phyloP scores from a whole-genome alignment of 2,329 filamentous ascomycete species.

The Neophaeococcomyces aloes region DNA sequence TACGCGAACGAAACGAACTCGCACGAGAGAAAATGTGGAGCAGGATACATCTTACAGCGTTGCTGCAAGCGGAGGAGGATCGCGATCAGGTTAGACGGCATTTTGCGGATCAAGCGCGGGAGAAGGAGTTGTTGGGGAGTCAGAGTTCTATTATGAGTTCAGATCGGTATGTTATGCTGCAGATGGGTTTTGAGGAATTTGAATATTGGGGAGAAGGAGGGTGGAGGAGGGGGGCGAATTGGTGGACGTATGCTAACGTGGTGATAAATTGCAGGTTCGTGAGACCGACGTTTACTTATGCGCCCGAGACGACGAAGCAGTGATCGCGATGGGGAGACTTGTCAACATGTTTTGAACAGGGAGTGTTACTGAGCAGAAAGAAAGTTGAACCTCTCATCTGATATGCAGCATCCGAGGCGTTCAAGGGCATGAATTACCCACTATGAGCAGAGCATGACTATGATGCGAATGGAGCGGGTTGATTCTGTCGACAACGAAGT shows the following conservation, averaged over 20 bases:
- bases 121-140: slow-evolving; percentile 79
- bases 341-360: no score
- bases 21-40: slow-evolving; percentile 97
- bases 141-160: slow-evolving; percentile 78
- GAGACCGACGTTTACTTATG: slow-evolving; percentile 65
- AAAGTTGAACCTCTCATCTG: no score
- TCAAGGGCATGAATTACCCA: no score
- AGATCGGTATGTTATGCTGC: slow-evolving; percentile 72
- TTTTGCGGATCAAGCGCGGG: slow-evolving; percentile 74
- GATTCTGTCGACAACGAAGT: no score
- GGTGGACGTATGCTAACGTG: background rate
- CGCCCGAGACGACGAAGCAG: slow-evolving; percentile 53
- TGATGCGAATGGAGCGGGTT: no score
- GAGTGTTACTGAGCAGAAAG: no score
- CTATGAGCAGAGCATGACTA: no score
- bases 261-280: slow-evolving; percentile 52
- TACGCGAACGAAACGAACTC: slow-evolving; percentile 85
- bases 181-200: slow-evolving; percentile 7
- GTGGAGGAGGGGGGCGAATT: background rate
- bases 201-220: background rate
- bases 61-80: slow-evolving; percentile 94
- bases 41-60: slow-evolving; percentile 83
- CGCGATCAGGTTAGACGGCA: slow-evolving; percentile 83
- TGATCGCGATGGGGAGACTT: slow-evolving; percentile 31
- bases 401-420: no score